Evolutionary conservation across 805 yeast species (phyloP).

Genomic region (Saturnispora dispora): DNA sequence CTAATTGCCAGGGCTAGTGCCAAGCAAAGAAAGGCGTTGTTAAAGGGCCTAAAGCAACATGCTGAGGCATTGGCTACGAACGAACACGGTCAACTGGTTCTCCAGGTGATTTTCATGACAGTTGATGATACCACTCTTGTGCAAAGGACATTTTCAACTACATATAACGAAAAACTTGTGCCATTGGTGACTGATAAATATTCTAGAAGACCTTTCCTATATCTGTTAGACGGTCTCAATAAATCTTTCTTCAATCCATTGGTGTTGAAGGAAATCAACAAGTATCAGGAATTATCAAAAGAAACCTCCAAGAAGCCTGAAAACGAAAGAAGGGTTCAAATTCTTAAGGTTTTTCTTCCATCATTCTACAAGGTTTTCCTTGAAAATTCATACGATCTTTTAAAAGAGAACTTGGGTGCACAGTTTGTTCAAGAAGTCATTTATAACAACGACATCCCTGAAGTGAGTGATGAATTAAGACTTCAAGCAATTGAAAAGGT

Average conservation of each 20-base stretch:
- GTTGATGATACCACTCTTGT: constrained; percentile 90
- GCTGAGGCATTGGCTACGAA: constrained; percentile 68
- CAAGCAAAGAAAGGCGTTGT: constrained; percentile 77
- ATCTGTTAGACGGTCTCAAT: constrained; percentile 67
- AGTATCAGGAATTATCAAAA: constrained; percentile 51
- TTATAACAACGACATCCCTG: constrained; percentile 35
- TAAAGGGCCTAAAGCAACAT: constrained; percentile 67
- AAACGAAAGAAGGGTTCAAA: constrained; percentile 63
- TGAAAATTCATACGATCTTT: constrained; percentile 40
- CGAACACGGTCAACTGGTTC: constrained; percentile 78
- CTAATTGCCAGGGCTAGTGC: constrained; percentile 78
- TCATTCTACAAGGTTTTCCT: constrained; percentile 47
- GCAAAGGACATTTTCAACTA: constrained; percentile 60
- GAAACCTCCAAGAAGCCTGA: constrained; percentile 82
- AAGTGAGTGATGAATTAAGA: constrained; percentile 26
- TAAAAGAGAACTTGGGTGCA: constrained; percentile 68
- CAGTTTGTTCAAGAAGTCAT: constrained; percentile 76
- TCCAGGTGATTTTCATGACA: constrained; percentile 69
- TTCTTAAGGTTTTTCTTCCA: constrained; percentile 58
- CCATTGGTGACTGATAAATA: constrained; percentile 59
- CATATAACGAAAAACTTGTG: constrained; percentile 42
- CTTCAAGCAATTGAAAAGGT: constrained; percentile 46
- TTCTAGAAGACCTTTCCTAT: constrained; percentile 83
- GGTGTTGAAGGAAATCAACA: constrained; percentile 47
- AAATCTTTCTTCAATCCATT: constrained; percentile 75